These are phyloP conservation scores for Exophiala phaeomuriformis DNA, from an alignment of 2,329 filamentous ascomycete genomes.

Conservation along the genomic window DNA sequence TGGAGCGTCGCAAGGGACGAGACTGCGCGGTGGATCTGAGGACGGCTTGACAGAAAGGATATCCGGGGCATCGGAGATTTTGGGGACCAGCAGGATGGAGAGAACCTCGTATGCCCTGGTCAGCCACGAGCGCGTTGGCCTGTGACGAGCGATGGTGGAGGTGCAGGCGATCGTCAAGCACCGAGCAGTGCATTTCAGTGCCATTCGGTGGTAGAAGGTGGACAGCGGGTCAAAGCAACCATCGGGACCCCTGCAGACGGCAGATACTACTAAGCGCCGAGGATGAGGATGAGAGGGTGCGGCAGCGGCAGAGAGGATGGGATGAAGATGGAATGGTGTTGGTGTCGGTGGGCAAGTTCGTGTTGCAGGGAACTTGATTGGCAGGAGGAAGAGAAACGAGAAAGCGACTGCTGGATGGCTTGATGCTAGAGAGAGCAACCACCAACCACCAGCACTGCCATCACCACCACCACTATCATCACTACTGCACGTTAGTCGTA, in stretches of 20 bases:
- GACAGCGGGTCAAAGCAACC: too few relatives aligned
- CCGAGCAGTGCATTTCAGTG: not conserved
- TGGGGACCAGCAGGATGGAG: constrained; percentile 19
- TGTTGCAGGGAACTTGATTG: not conserved
- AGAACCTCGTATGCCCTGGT: constrained; percentile 1
- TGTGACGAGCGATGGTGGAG: constrained; percentile 8
- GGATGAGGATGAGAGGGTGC: constrained; percentile 18
- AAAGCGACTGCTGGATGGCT: too few relatives aligned
- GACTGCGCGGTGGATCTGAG: not conserved
- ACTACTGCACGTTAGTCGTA: too few relatives aligned
- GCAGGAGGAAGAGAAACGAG: not conserved
- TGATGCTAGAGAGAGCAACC: too few relatives aligned
- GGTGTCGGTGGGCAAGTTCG: not conserved
- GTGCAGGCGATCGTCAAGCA: constrained; percentile 16
- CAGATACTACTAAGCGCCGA: constrained; percentile 19
- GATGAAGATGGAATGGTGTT: not conserved
- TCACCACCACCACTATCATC: too few relatives aligned
- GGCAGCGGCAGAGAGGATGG: constrained; percentile 1
- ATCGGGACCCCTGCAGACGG: not conserved
- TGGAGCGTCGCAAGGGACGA: not conserved
- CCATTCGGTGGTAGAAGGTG: too few relatives aligned
- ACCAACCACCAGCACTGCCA: too few relatives aligned
- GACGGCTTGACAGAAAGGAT: not conserved
- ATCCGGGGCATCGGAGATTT: constrained; percentile 17
- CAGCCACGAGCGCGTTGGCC: constrained; percentile 15